Evolutionary conservation across 2,329 filamentous ascomycete species (phyloP).

Genomic region (Xylaria sp.): DNA sequence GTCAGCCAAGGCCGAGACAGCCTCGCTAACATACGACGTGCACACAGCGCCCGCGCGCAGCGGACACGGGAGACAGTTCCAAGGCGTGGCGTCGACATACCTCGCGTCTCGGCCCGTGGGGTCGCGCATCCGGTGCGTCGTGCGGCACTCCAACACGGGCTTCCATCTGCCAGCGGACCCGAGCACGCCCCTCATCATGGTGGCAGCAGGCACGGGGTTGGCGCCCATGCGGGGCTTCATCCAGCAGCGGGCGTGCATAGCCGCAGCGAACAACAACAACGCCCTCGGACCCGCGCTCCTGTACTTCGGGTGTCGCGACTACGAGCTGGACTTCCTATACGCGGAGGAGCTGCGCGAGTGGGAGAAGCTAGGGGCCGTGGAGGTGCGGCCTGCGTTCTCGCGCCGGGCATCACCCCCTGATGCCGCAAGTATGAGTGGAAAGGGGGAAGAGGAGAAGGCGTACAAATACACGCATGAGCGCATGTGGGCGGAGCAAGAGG

Average conservation of each 20-base stretch:
- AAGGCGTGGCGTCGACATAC: conserved; percentile 33
- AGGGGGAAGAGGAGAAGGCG: neutral
- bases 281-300: conserved; percentile 59
- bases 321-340: conserved; percentile 69
- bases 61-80: conserved; percentile 24
- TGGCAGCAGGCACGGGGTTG: conserved; percentile 31
- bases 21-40: conserved; percentile 36
- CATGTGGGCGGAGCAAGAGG: conserved; percentile 35
- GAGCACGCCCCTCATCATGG: conserved; percentile 31
- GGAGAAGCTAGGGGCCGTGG: conserved; percentile 69
- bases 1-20: conserved; percentile 4
- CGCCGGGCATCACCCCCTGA: conserved; percentile 10
- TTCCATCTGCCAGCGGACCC: conserved; percentile 31
- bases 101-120: conserved; percentile 19
- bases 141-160: conserved; percentile 28
- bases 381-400: conserved; percentile 67
- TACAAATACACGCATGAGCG: conserved; percentile 32
- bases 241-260: conserved; percentile 33
- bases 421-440: neutral
- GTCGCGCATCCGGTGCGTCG: conserved; percentile 19
- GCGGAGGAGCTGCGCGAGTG: conserved; percentile 67
- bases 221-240: conserved; percentile 35
- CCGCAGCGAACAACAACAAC: neutral
- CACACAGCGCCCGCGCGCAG: conserved; percentile 27
- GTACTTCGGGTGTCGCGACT: conserved; percentile 58